phyloP scores from a whole-genome alignment of 2,329 filamentous ascomycete species.

The Paraphaeosphaeria sporulosa region DNA sequence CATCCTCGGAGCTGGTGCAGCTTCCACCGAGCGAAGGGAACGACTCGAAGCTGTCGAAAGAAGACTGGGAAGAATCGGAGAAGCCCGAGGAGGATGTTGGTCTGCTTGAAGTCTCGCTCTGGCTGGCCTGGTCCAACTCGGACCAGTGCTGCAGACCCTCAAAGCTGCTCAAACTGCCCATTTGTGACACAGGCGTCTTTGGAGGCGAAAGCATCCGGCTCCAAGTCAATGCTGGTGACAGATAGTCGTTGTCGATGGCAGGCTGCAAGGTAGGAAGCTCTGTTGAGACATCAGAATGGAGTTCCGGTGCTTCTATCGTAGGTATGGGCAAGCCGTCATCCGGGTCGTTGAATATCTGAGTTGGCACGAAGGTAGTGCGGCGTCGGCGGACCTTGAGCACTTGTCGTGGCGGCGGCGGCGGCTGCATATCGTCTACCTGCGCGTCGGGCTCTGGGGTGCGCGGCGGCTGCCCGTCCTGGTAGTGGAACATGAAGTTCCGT shows the following conservation, averaged over 20 bases:
- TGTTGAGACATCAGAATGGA: constrained; percentile 36
- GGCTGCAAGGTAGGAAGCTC: constrained; percentile 35
- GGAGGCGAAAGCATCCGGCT: constrained; percentile 55
- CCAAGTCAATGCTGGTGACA: constrained; percentile 51
- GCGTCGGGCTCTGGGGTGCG: constrained; percentile 56
- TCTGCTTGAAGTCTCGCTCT: constrained; percentile 58
- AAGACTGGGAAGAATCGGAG: constrained; percentile 70
- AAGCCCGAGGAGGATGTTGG: constrained; percentile 65
- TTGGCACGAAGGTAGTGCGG: constrained; percentile 45
- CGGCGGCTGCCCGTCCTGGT: constrained; percentile 54
- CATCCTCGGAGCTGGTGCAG: constrained; percentile 68
- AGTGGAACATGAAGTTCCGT: constrained; percentile 59
- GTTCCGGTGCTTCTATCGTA: constrained; percentile 58
- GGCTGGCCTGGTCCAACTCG: constrained; percentile 38
- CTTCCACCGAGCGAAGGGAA: constrained; percentile 66
- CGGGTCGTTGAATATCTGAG: constrained; percentile 29
- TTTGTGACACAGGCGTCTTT: constrained; percentile 57
- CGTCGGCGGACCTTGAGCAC: constrained; percentile 58
- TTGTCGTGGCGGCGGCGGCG: constrained; percentile 56
- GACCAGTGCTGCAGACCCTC: constrained; percentile 41
- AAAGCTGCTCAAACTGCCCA: constrained; percentile 38
- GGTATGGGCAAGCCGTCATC: constrained; percentile 52
- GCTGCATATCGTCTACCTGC: constrained; percentile 44
- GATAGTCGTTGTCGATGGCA: constrained; percentile 45
- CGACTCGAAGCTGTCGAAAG: constrained; percentile 63